Evolutionary conservation across 2,329 filamentous ascomycete genomes (phyloP).

Genomic region (Diaporthe helianthi): DNA sequence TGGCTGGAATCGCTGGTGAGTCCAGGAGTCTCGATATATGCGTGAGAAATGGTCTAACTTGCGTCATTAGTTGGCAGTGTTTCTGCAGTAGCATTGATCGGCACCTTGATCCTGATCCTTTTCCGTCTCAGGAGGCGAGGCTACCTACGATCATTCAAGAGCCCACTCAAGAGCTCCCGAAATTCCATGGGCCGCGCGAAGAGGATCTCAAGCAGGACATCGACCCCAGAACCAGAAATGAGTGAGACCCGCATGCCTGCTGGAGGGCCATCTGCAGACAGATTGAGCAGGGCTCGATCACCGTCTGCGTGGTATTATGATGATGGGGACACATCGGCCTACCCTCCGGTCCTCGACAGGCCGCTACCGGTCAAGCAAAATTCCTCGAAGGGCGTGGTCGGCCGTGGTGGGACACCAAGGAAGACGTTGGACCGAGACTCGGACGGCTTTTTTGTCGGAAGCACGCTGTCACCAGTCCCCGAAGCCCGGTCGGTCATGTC

Average conservation of each 20-base stretch:
- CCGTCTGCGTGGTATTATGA: slow-evolving; percentile 3
- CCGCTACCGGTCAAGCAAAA: not conserved
- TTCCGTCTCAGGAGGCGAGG: slow-evolving; percentile 16
- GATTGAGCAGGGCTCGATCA: not conserved
- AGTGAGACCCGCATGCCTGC: not conserved
- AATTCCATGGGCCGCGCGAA: not conserved
- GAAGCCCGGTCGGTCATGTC: not conserved
- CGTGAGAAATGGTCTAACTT: not conserved
- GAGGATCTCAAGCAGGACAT: slow-evolving; percentile 3
- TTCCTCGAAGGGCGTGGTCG: not conserved
- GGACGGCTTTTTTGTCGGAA: slow-evolving; percentile 9
- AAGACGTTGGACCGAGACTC: not conserved
- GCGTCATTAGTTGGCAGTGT: slow-evolving; percentile 15
- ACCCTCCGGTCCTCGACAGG: not conserved
- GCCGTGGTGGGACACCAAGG: slow-evolving; percentile 2
- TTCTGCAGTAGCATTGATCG: slow-evolving; percentile 16
- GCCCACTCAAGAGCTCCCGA: not conserved
- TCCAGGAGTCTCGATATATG: not conserved
- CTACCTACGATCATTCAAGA: not conserved
- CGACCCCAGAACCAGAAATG: slow-evolving; percentile 4
- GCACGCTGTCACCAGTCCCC: not conserved
- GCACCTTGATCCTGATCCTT: not conserved
- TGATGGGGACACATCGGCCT: not conserved
- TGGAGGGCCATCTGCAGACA: not conserved
- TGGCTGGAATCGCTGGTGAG: slow-evolving; percentile 28